Percentiles rank a stretch among this genome's conserved stretches.
Conservation (phyloP, 805 yeast genomes). For the Clavispora vitiphila region DNA sequence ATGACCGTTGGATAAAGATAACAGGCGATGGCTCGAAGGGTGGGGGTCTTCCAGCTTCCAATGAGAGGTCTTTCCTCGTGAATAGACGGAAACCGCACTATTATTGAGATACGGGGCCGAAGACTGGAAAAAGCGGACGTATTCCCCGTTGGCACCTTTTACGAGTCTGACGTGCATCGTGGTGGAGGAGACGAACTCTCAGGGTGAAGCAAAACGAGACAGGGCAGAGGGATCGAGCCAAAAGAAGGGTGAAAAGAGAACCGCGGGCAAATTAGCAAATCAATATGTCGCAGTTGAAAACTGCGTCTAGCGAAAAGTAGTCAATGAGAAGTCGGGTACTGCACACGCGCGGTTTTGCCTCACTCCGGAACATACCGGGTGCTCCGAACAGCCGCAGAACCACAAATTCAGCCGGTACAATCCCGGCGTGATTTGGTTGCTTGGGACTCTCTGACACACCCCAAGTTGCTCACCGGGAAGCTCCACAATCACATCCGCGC, state of each 20-base stretch:
- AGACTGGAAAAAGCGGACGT: constrained; percentile 23
- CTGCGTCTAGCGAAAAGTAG: neutral
- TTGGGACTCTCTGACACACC: neutral
- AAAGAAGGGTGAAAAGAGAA: neutral
- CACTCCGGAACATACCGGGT: neutral
- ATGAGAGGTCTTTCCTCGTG: constrained; percentile 7
- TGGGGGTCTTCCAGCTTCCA: constrained; percentile 24
- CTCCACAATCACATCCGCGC: no score
- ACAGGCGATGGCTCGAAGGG: constrained; percentile 18
- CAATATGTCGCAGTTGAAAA: neutral
- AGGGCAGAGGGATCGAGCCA: neutral
- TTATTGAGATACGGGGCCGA: constrained; percentile 20
- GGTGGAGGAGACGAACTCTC: neutral
- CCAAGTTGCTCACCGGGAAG: no score
- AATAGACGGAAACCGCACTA: constrained; percentile 5
- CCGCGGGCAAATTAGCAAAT: neutral
- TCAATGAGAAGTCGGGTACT: neutral
- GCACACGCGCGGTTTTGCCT: neutral
- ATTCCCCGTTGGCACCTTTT: constrained; percentile 5
- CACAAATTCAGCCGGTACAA: no score
- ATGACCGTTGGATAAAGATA: constrained; percentile 35
- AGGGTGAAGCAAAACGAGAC: no score
- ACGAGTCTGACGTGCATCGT: neutral
- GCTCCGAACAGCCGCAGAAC: neutral
- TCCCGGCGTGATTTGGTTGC: no score